Conservation (phyloP, 441 rosid species). For the Breynia disticha region DNA sequence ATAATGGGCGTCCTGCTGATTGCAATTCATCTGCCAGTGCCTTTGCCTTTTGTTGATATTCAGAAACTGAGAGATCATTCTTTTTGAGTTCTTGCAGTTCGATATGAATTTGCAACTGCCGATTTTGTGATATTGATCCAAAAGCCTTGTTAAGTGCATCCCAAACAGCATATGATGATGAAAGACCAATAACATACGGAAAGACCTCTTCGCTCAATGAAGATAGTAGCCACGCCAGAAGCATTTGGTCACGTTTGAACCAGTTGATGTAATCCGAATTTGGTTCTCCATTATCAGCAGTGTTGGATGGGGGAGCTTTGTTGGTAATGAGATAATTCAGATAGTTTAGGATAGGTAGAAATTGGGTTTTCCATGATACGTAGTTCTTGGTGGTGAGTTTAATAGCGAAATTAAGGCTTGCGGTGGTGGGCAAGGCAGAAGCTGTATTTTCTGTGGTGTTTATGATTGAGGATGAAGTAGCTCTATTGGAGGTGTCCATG, state of each 20-base stretch:
- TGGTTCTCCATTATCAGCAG: no score
- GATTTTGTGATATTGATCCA: neutral
- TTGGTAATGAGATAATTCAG: no score
- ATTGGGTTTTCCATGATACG: no score
- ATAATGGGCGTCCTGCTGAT: conserved; percentile 11
- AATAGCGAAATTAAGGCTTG: no score
- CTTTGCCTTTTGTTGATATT: neutral
- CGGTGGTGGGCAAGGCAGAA: no score
- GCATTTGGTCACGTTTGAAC: neutral
- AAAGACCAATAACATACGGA: neutral
- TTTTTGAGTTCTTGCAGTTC: neutral
- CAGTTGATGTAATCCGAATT: neutral
- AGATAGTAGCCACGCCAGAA: neutral
- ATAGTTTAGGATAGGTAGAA: no score
- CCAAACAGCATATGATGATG: neutral
- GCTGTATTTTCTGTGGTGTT: no score
- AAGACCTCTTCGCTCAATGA: neutral
- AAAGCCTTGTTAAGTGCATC: neutral
- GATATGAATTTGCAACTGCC: neutral
- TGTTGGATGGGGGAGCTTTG: neutral
- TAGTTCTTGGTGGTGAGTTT: no score
- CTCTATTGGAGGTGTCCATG: no score
- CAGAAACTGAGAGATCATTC: neutral
- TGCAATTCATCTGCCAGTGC: neutral
- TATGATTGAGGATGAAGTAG: no score